Conservation (phyloP, 805 yeast species). For the Kluyveromyces starmeri region DNA sequence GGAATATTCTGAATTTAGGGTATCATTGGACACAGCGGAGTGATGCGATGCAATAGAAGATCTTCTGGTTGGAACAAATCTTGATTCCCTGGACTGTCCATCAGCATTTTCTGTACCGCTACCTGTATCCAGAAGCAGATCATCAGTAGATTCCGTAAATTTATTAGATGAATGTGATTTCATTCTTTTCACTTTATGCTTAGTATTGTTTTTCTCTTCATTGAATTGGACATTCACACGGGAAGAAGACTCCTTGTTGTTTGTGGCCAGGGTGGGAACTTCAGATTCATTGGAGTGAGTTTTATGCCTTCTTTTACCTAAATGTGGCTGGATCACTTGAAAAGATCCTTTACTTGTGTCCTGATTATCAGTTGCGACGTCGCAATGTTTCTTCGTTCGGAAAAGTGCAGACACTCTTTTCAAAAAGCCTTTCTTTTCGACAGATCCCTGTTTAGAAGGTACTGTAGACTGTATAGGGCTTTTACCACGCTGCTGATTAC, state of each 20-base stretch:
- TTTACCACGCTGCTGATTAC: too few relatives aligned
- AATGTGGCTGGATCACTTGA: conserved; percentile 2
- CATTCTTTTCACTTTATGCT: conserved; percentile 19
- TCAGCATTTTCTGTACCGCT: conserved; percentile 6
- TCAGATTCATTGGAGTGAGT: conserved; percentile 8
- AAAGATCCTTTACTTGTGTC: background rate
- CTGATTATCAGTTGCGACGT: background rate
- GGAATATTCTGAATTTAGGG: conserved; percentile 44
- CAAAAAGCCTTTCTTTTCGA: conserved; percentile 5
- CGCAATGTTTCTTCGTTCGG: background rate
- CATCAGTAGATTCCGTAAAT: conserved; percentile 10
- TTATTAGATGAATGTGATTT: conserved; percentile 22
- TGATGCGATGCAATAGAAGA: conserved; percentile 44
- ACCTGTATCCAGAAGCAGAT: background rate
- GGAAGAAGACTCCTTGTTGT: background rate
- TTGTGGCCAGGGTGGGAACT: background rate
- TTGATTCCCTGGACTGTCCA: conserved; percentile 12
- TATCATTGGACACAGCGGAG: conserved; percentile 38
- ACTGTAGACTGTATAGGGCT: too few relatives aligned
- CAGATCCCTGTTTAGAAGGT: conserved; percentile 10
- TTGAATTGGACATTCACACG: conserved; percentile 7
- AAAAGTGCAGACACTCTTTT: conserved; percentile 6
- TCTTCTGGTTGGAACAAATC: conserved; percentile 32
- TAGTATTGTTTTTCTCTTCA: background rate
- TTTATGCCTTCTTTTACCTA: conserved; percentile 9